Evolutionary conservation across 345 rosid species (phyloP).

Genomic region (Gossypium arboreum): DNA sequence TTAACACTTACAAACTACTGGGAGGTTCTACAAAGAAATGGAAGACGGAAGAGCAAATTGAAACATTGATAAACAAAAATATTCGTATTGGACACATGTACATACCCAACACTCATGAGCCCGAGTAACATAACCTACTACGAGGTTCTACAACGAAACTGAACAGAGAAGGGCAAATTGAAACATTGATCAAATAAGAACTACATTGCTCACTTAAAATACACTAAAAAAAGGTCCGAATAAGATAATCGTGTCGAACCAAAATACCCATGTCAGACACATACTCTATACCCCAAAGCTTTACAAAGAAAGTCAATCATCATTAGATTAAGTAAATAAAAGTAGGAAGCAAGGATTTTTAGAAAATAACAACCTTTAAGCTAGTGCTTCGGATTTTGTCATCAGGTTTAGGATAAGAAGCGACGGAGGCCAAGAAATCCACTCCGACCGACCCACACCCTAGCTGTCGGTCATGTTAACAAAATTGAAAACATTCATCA

Average conservation of each 20-base stretch:
- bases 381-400: constrained; percentile 86
- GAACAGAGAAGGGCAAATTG: neutral
- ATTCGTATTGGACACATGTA: too few relatives aligned
- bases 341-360: neutral
- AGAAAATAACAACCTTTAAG: constrained; percentile 39
- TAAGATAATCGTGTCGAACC: neutral
- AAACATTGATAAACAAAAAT: neutral
- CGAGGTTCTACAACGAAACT: neutral
- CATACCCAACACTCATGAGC: neutral
- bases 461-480: constrained; percentile 36
- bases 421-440: constrained; percentile 73
- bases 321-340: neutral
- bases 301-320: neutral
- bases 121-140: neutral
- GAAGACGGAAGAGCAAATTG: neutral
- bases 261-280: neutral
- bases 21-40: constrained; percentile 10
- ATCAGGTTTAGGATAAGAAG: constrained; percentile 75
- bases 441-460: constrained; percentile 59
- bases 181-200: neutral
- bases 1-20: neutral
- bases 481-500: neutral
- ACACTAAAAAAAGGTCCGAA: neutral
- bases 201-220: neutral
- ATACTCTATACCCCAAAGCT: neutral